These are phyloP conservation scores for Hydnum rufescens DNA, from an alignment of 768 basidiomycete genomes.

Conservation along the genomic window DNA sequence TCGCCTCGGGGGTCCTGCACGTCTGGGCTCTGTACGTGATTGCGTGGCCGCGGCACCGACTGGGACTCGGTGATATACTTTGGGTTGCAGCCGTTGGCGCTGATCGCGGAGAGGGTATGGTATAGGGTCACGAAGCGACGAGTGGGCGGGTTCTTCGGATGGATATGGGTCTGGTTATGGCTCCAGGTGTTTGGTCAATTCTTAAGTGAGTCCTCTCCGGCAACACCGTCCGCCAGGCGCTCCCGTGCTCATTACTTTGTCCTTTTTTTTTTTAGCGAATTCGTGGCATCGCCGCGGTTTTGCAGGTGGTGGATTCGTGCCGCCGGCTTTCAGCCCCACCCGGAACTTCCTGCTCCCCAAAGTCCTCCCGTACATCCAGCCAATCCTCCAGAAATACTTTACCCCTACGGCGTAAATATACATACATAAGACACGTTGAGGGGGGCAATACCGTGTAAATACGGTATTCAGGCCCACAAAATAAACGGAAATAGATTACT, in stretches of 20 bases:
- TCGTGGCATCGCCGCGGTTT: not conserved
- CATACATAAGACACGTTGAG: no score
- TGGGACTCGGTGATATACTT: not conserved
- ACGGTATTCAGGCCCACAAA: no score
- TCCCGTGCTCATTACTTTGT: no score
- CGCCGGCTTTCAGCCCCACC: not conserved
- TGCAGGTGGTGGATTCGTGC: not conserved
- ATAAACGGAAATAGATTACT: no score
- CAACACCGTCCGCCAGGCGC: not conserved
- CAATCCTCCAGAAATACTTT: no score
- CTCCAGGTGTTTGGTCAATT: not conserved
- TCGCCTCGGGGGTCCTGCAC: constrained; percentile 6
- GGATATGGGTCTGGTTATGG: constrained; percentile 7
- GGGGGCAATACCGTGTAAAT: no score
- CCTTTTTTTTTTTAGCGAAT: not conserved
- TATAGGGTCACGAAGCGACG: constrained; percentile 4
- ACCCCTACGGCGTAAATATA: no score
- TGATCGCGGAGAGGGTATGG: constrained; percentile 7
- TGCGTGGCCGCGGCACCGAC: not conserved
- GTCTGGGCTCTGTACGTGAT: constrained; percentile 2
- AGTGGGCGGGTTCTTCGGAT: constrained; percentile 7
- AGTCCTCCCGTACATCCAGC: no score
- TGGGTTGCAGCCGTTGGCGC: constrained; percentile 5
- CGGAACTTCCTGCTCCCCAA: not conserved
- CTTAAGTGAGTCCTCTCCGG: not conserved